These are phyloP conservation scores for Carex myosuroides DNA, from an alignment of 176 grass and related monocot species.

Conservation along the genomic window DNA sequence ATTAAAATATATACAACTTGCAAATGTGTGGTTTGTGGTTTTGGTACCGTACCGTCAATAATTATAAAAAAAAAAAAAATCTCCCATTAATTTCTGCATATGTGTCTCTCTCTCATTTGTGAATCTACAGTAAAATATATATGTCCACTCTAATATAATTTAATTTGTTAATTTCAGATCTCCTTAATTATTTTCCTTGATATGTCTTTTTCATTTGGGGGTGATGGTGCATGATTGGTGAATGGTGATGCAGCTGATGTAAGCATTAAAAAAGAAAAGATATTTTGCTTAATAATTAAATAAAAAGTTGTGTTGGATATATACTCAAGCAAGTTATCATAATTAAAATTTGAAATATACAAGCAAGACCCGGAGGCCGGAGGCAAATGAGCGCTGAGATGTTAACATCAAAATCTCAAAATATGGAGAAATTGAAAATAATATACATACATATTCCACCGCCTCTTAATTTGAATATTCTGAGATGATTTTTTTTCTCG, in stretches of 20 bases:
- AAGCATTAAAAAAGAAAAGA: too few relatives aligned
- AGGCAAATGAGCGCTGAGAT: neutral
- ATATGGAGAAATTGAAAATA: neutral
- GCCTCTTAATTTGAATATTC: neutral
- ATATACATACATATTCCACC: neutral
- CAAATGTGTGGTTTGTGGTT: neutral
- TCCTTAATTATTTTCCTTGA: neutral
- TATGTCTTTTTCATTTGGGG: neutral
- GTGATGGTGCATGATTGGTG: neutral
- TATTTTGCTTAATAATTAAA: neutral
- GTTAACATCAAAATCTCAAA: constrained; percentile 1
- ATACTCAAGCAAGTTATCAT: neutral
- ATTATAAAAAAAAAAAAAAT: neutral
- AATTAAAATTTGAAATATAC: neutral
- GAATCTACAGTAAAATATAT: neutral
- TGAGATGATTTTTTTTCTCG: neutral
- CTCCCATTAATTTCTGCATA: neutral
- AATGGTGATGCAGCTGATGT: neutral
- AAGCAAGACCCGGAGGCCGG: neutral
- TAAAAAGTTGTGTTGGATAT: neutral
- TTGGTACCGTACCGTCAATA: neutral
- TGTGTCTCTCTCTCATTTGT: neutral
- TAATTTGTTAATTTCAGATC: neutral
- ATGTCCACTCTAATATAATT: neutral
- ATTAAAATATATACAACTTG: neutral